Evolutionary conservation across 345 rosid species (phyloP), one percentile per base, ranked within the genome.

Genomic region (Kandelia obovata): DNA sequence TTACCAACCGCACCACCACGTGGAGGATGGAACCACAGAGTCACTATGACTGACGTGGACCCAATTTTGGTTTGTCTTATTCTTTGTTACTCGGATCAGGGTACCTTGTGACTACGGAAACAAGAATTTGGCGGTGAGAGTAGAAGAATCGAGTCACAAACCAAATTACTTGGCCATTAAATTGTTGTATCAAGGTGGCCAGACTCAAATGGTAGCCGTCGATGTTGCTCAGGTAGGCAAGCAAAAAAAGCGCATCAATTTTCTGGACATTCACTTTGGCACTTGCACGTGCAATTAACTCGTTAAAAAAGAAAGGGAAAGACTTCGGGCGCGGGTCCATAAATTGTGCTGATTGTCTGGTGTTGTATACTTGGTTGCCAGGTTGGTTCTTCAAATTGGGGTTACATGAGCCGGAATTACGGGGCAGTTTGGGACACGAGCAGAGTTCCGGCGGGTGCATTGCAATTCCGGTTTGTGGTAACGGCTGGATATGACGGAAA

Each of bases 401-500:
- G 74, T 19, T 92, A 60, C 83, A 72, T 89, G 92, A 88, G 78
- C 77, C 73, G 91, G 69, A 87, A 81, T 71, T 34, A 82, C 16
- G 99, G 97, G 5, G 96, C 99, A 0, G 88, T 95, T 2, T 91
- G 97, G 96, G 80, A 75, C 66, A 82, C 96, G 1, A 82, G 82
- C 59, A 78, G 86, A 56, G 91, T 86, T 16, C 97, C 99, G 3
- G 77, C 69, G 0, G 96, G 96, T 26, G 84, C 90, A 16, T 21
- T 95, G 43, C 97, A 95, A 65, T 88, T 95, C 73, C 76, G 96
- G 64, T 85, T 95, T 53, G 82, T 92, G 35, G 83, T 92, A 0
- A 95, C 97, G 0, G 74, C 85, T 0, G 99, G 99, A 16, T 95
- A 73, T 17, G 99, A 95, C 65, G 97, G 99, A 16, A 90, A 89